Conservation (phyloP, 2,329 filamentous ascomycete species). For the Ilyonectria mors-panacis region DNA sequence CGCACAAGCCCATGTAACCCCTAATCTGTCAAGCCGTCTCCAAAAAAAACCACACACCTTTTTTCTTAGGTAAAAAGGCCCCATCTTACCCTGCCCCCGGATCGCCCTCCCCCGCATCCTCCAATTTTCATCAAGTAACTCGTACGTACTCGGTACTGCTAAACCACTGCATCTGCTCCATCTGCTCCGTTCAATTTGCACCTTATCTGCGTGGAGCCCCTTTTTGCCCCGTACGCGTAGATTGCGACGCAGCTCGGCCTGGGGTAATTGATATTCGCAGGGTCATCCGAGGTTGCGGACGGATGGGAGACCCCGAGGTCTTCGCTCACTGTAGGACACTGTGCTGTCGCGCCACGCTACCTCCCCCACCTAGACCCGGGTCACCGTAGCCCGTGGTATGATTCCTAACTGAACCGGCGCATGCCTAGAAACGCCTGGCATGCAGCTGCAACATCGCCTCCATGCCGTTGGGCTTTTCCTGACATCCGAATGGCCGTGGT, state of each 20-base stretch:
- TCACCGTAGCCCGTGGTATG: background rate
- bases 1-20: slow-evolving; percentile 4
- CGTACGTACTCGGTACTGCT: slow-evolving; percentile 42
- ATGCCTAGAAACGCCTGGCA: background rate
- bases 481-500: background rate
- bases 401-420: background rate
- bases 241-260: slow-evolving; percentile 5
- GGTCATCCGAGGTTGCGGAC: slow-evolving; percentile 1
- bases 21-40: slow-evolving; percentile 2
- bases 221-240: slow-evolving; percentile 8
- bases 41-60: background rate
- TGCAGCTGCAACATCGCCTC: background rate
- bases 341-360: background rate
- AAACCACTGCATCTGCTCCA: background rate
- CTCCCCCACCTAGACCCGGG: background rate
- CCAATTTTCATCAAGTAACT: slow-evolving; percentile 47
- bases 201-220: slow-evolving; percentile 22
- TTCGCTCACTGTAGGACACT: background rate
- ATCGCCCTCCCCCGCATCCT: slow-evolving; percentile 27
- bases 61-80: slow-evolving; percentile 26
- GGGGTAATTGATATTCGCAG: slow-evolving; percentile 16
- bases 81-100: slow-evolving; percentile 10
- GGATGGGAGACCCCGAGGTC: background rate
- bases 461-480: background rate
- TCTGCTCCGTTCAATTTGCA: slow-evolving; percentile 11